Evolutionary conservation across 805 yeast genomes (phyloP), one percentile per base, ranked within the genome.

Genomic region (Saturnispora ahearnii): DNA sequence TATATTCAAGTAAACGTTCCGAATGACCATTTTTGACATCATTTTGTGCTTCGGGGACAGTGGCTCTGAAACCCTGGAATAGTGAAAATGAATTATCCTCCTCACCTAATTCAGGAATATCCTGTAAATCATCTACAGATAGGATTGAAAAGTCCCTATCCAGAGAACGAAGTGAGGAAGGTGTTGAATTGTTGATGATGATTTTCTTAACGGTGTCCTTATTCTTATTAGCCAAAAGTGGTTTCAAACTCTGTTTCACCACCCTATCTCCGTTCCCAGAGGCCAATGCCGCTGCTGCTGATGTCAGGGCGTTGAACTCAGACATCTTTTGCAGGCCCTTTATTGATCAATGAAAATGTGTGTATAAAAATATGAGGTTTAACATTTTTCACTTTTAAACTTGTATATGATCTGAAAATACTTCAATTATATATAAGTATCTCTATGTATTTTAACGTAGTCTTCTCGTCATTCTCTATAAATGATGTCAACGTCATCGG

Each of bases 401-500:
- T 18, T 11, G n/a, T 2, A 9, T 36, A 36, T 22, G 15, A 9
- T 21, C 12, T 18, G 11, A 36, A 26, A 26, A 8, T 26, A 26
- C 29, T 6, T 26, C 15, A 15, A 18, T 21, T 12, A 18, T 22
- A 36, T 36, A 13, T 3, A 9, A 12, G 24, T 38, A 9, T 24
- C 29, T 38, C 10, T 38, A 38, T 24, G 10, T 31, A 12, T 9
- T 11, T 11, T 31, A 31, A 9, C 10, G 13, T 31, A 31, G 13
- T 41, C 32, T 38, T 38, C 7, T 22, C 5, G 15, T 46, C 46
- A 49, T 34, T 84, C 93, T 62, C 98, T 77, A 97, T 98, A 91
- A 53, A 78, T 77, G 10, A 90, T 89, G 58, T 75, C 77, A 3
- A 91, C 99, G 62, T 90, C 96, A 60, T 91, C 98, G 0, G 99